phyloP scores from a whole-genome alignment of 1,284 basidiomycete species.

The Ustilago crameri region DNA sequence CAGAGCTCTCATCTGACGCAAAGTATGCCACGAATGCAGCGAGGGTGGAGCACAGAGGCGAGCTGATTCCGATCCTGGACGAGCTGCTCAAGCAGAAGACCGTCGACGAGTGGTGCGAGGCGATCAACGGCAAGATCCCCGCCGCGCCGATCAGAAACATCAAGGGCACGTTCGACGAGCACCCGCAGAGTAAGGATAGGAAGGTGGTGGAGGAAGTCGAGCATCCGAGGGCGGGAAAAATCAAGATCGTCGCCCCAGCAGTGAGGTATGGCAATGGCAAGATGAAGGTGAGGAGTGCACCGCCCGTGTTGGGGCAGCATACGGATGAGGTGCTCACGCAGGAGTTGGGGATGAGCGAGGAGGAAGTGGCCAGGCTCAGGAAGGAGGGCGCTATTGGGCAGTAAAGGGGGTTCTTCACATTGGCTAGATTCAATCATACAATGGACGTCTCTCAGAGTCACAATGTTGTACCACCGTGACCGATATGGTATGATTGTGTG shows the following conservation, averaged over 20 bases:
- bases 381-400: conserved; percentile 50
- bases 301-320: conserved; percentile 69
- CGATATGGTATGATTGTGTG: too few relatives aligned
- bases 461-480: too few relatives aligned
- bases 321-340: conserved; percentile 68
- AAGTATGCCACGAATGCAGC: conserved; percentile 72
- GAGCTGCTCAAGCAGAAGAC: conserved; percentile 67
- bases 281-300: conserved; percentile 62
- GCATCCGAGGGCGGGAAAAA: conserved; percentile 77
- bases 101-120: conserved; percentile 55
- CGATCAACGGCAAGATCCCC: conserved; percentile 55
- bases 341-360: conserved; percentile 77
- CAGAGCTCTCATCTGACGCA: conserved; percentile 28
- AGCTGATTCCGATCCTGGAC: conserved; percentile 79
- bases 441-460: too few relatives aligned
- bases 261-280: conserved; percentile 86
- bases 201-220: conserved; percentile 75
- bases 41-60: conserved; percentile 80
- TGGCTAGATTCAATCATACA: neutral
- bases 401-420: conserved; percentile 8
- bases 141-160: conserved; percentile 82
- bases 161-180: conserved; percentile 81
- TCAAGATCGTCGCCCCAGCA: conserved; percentile 87
- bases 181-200: conserved; percentile 83
- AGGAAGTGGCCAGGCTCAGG: conserved; percentile 74